Base-by-base conservation (phyloP, 257 asterid species). In the Salvia miltiorrhiza region DNA sequence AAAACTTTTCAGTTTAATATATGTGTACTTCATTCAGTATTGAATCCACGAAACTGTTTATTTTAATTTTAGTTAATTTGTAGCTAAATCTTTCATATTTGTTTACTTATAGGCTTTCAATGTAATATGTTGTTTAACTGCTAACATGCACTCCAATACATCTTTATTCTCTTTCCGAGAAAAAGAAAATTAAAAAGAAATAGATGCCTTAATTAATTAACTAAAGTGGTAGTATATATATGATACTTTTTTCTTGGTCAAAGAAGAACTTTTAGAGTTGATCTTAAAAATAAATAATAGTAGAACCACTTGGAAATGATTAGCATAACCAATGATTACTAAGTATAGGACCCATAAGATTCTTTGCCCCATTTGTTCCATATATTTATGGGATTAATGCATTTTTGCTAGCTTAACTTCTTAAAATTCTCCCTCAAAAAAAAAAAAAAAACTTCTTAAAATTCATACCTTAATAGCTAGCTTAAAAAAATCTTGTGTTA, bases 311-410 rank as follows among this genome's bases (percentile, higher is more conserved):
- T 63, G 9, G 30, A 44, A 43, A 73, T 80, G 61, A 80, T 76
- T 76, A 79, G 77, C 62, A 75, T 53, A 61, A 72, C 43, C 60
- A 54, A 69, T 78, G 76, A 69, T 78, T 55, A 49, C 30, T 23
- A 23, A 41, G 7, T 11, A 28, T 57, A 13, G 67, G 67, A n/a
- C 74, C 76, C 75, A 54, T 67, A 58, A 77, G 81, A 72, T 81
- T 37, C 33, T 60, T 57, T 72, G 67, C 75, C 17, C 33, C 45
- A 75, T 76, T 53, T 0, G 5, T 45, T 67, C 58, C 63, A n/a
- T 37, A 37, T 8, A 12, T 14, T 33, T 12, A 50, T 30, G 4
- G 13, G 11, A 19, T 17, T 16, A 8, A 49, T 49, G 19, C 24
- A 16, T 16, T 47, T 19, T 48, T 17, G 10, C 26, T 48, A 48